Conservation (phyloP, 768 basidiomycete species). For the Amylocystis lapponica region DNA sequence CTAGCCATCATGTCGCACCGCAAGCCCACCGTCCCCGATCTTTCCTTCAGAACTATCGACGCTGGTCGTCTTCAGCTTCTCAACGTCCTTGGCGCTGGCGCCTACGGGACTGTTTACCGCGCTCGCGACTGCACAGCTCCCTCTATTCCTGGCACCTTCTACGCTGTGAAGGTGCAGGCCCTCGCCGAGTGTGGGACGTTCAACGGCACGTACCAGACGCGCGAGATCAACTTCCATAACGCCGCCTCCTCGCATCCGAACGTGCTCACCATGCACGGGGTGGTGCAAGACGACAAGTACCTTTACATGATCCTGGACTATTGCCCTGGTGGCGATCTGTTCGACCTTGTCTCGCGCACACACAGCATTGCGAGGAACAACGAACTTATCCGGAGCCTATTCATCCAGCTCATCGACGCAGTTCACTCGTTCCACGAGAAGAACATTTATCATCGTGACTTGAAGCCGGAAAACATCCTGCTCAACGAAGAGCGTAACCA, state of each 20-base stretch:
- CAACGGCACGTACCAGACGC: constrained; percentile 39
- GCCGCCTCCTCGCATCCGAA: constrained; percentile 49
- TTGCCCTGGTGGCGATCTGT: constrained; percentile 39
- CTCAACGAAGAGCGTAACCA: constrained; percentile 32
- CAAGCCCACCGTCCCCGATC: constrained; percentile 8
- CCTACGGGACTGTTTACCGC: constrained; percentile 91
- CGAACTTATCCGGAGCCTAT: constrained; percentile 39
- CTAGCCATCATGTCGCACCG: constrained; percentile 3
- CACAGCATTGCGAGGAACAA: constrained; percentile 37
- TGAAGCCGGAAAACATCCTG: constrained; percentile 51
- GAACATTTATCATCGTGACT: constrained; percentile 50
- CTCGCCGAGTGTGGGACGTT: background rate
- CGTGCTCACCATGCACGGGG: constrained; percentile 64
- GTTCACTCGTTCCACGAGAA: constrained; percentile 43
- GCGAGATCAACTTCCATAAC: constrained; percentile 62
- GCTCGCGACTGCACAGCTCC: constrained; percentile 46
- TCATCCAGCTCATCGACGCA: constrained; percentile 49
- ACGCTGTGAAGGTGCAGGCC: constrained; percentile 19
- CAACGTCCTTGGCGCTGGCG: constrained; percentile 82
- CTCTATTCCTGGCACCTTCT: background rate
- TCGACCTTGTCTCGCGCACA: constrained; percentile 32
- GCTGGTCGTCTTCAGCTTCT: constrained; percentile 73
- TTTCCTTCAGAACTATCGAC: constrained; percentile 50
- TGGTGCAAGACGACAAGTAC: constrained; percentile 53
- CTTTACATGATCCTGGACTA: constrained; percentile 63